Base-by-base conservation (phyloP, 352 stramenopile genomes). In the Phytopythium helicoides region DNA sequence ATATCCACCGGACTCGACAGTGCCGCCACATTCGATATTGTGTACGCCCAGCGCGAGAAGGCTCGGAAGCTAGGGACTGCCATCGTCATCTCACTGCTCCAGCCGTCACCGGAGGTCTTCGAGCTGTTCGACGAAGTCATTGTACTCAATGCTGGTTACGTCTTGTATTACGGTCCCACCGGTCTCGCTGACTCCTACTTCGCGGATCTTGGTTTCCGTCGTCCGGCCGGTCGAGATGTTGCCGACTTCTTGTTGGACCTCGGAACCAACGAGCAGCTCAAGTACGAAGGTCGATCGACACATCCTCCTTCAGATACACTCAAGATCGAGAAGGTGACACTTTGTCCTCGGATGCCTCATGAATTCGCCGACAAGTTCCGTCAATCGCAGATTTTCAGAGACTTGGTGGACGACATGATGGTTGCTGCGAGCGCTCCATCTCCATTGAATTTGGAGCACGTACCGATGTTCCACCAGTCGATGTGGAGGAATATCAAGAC, bases 1-100 rank as follows among this genome's bases (percentile, higher is more conserved):
- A 97, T 98, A 60, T 91, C 71, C 40, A 98, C 89, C 28, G 94
- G 94, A 2, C 72, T 98, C 8, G 92, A 98, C 71, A 86, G 78
- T 34, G 80, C 71, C 9, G 59, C 67, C 2, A 71, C 71, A 19
- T 79, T 96, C 5, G 73, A 89, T 50, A 84, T 89, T 64, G 76
- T 60, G 36, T 85, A 73, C n/a, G 73, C 73, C 2, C 63, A 88
- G 21, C 76, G 88, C 59, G 73, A 62, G 11, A 76, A 73, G 3
- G 77, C 75, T 10, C 28, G 67, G 35, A 64, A 48, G 3, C 39
- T 84, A 3, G 40, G 57, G 6, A 46, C 48, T 14, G 71, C 68
- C 0, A 38, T 61, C 33, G 64, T 81, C 16, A 62, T 92, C 8
- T 82, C 81, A 14, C 62, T 95, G 36, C 61, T 93, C 3, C 66